Evolutionary conservation across 2,329 filamentous ascomycete species (phyloP).

Genomic region (Calycina herbarum): DNA sequence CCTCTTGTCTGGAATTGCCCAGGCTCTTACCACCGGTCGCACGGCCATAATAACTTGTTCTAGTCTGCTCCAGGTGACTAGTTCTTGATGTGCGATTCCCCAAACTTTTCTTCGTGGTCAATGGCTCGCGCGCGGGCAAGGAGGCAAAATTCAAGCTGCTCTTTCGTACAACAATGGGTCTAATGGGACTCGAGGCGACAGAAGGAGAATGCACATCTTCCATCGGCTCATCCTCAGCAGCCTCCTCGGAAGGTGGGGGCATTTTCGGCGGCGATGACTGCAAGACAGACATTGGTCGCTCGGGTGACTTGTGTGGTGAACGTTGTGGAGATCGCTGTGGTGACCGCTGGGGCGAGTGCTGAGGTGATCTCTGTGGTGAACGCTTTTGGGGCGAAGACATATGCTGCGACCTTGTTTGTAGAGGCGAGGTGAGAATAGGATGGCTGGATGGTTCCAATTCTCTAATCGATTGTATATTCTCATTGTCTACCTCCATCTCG

Average conservation of each 20-base stretch:
- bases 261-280: slow-evolving; percentile 18
- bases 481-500: slow-evolving; percentile 15
- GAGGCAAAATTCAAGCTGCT: slow-evolving; percentile 95
- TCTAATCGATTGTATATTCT: slow-evolving; percentile 6
- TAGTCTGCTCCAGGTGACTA: slow-evolving; percentile 74
- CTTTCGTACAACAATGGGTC: slow-evolving; percentile 76
- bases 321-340: slow-evolving; percentile 5
- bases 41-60: slow-evolving; percentile 72
- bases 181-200: slow-evolving; percentile 71
- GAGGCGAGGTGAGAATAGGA: slow-evolving; percentile 25
- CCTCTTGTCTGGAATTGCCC: slow-evolving; percentile 48
- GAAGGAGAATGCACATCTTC: slow-evolving; percentile 62
- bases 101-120: slow-evolving; percentile 81
- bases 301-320: slow-evolving; percentile 19
- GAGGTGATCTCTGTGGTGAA: slow-evolving; percentile 24
- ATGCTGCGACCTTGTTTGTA: slow-evolving; percentile 22
- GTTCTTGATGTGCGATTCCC: slow-evolving; percentile 71
- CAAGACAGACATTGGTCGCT: slow-evolving; percentile 6
- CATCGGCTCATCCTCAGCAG: slow-evolving; percentile 35
- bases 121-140: slow-evolving; percentile 83
- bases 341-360: slow-evolving; percentile 7
- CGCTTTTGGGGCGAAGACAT: slow-evolving; percentile 27
- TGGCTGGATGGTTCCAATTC: slow-evolving; percentile 10
- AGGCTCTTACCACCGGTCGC: slow-evolving; percentile 74
- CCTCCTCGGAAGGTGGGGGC: slow-evolving; percentile 19